Evolutionary conservation across 176 grass and related monocot species (phyloP).

Genomic region (Puccinellia tenuiflora): DNA sequence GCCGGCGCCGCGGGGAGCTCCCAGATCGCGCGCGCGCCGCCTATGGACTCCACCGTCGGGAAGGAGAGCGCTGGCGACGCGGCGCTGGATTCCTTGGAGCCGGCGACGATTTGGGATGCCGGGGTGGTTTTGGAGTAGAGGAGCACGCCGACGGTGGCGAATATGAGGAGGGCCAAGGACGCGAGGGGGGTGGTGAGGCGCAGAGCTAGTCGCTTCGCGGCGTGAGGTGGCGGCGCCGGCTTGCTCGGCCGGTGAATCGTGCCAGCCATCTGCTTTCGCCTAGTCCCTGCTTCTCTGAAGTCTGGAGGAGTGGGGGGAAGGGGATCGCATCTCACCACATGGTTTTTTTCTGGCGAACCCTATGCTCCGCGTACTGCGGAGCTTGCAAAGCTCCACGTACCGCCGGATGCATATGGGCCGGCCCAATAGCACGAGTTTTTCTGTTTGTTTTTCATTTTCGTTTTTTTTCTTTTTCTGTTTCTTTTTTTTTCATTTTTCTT

Average conservation of each 20-base stretch:
- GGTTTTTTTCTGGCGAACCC: no score
- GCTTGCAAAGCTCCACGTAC: no score
- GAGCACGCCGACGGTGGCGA: neutral
- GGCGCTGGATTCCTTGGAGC: neutral
- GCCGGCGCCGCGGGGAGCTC: slow-evolving; percentile 48
- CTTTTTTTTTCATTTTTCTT: no score
- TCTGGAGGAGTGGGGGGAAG: neutral
- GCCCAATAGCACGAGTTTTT: no score
- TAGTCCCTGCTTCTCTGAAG: slow-evolving; percentile 8
- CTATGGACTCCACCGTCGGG: slow-evolving; percentile 16
- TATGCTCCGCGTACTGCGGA: no score
- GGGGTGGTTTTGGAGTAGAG: slow-evolving; percentile 29
- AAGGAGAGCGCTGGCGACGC: neutral
- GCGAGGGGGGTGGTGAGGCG: slow-evolving; percentile 8
- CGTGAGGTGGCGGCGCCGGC: neutral
- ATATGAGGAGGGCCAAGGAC: neutral
- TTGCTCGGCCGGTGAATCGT: neutral
- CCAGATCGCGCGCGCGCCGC: slow-evolving; percentile 45
- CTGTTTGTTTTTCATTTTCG: no score
- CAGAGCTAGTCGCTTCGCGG: neutral
- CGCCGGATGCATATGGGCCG: no score
- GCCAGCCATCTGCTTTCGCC: slow-evolving; percentile 23
- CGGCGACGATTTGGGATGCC: neutral
- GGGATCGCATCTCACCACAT: slow-evolving; percentile 25
- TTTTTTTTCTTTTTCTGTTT: no score